Conservation (phyloP, 1,284 basidiomycete species). For the Schizopora paradoxa region DNA sequence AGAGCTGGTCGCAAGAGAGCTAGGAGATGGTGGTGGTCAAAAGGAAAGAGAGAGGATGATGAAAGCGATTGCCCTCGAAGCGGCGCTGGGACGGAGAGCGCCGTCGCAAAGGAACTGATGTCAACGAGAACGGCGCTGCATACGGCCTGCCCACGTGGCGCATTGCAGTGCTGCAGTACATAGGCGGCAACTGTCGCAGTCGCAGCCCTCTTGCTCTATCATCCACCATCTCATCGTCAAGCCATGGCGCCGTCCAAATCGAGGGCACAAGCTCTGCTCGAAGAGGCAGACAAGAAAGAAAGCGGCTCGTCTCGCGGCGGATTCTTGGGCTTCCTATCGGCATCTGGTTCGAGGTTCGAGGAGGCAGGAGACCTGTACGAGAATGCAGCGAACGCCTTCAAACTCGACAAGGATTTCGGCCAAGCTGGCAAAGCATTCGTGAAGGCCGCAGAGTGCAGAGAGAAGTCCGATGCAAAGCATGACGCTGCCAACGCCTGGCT, state of each 20-base stretch:
- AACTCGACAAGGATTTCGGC: slow-evolving; percentile 89
- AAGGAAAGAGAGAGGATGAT: too few species aligned
- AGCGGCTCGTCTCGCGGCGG: slow-evolving; percentile 68
- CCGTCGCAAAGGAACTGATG: neutral
- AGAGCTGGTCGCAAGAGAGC: neutral
- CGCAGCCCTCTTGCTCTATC: neutral
- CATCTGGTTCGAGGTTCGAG: slow-evolving; percentile 76
- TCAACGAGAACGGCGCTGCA: neutral
- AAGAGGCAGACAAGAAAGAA: slow-evolving; percentile 91
- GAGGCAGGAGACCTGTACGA: slow-evolving; percentile 94
- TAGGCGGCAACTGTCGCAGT: neutral
- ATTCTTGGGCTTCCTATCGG: slow-evolving; percentile 92
- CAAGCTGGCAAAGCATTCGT: slow-evolving; percentile 87
- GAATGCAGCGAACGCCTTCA: slow-evolving; percentile 93
- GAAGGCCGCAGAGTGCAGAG: slow-evolving; percentile 86
- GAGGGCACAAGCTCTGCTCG: slow-evolving; percentile 62
- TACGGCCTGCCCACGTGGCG: neutral
- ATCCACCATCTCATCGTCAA: neutral
- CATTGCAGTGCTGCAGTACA: neutral
- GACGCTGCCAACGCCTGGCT: slow-evolving; percentile 97
- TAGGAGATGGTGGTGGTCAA: neutral
- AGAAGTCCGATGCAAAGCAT: slow-evolving; percentile 78
- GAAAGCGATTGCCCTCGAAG: too few species aligned
- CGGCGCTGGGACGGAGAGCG: too few species aligned
- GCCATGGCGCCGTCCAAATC: slow-evolving; percentile 46